Evolutionary conservation across 2,329 filamentous ascomycete species (phyloP), one percentile per base, ranked within the genome.

Genomic region (Didymella glomerata): DNA sequence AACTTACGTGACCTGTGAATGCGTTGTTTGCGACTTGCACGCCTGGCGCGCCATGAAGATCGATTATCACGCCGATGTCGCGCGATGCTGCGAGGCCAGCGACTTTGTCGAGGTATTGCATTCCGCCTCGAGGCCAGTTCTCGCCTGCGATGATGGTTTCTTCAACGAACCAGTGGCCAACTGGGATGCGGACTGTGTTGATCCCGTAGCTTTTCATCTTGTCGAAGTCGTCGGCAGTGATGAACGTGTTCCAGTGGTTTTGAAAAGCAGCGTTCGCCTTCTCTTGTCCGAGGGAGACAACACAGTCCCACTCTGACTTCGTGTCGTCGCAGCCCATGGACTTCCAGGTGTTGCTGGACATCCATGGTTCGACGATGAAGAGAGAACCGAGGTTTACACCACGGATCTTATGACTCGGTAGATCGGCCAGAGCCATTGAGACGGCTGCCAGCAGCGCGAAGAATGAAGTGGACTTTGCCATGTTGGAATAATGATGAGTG

Each of bases 301-400:
- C 82, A 65, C 84, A 86, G 72, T 85, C 83, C 63, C 84, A 86
- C 71, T 86, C 84, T 40, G 81, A 82, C 20, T 77, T 69, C 14
- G 76, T 63, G 0, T 63, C 71, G 9, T 68, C 68, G 63, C 84
- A 86, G 28, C 82, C 82, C 66, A 85, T 83, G 22, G 63, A 64
- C 16, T 62, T 69, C 83, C 84, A 86, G 51, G 78, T 77, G 16
- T 69, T 65, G 20, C 66, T 65, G 51, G 80, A 80, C 67, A 86
- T 82, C 84, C 84, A 86, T n/a, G 82, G 83, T 72, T 86, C 84
- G 22, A 81, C 73, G 50, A 86, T 67, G 63, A 86, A 84, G 36
- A 80, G 76, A 1, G 80, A 79, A 8, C 84, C 83, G 3, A 85
- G 71, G 63, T 86, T 86, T 57, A 86, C 84, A 30, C 84, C 84